Evolutionary conservation across 179 eudicot species (phyloP), one percentile per base, ranked within the genome.

Genomic region (Silene coronaria): DNA sequence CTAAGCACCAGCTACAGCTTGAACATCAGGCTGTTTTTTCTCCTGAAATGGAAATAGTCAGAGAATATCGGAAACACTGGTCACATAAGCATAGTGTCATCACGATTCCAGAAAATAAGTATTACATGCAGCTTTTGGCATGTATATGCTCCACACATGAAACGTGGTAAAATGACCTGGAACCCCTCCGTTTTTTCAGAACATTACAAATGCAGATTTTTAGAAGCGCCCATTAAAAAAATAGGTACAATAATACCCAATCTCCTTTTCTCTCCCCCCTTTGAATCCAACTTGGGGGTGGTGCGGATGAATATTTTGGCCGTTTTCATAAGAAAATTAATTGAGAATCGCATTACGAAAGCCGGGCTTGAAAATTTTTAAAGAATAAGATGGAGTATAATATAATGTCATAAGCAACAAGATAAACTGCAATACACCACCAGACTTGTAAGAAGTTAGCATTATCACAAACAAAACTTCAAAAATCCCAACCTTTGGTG

Each of bases 1-100:
- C 83, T 84, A 91, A 76, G 88, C 87, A 72, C 90, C 87, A 17
- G 93, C 91, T 57, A 87, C 84, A 81, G 93, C 86, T 85, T 87
- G 83, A 70, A 48, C 82, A 82, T 83, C 84, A 22, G 87, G 70
- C 80, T 81, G 93, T 51, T 82, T 78, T 70, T 80, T 86, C 59
- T 81, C 93, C 93, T 87, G 87, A 67, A 84, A 59, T 61, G 67
- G 24, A 59, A 66, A 45, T 71, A 46, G 59, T 63, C 59, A 77
- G 42, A 71, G 61, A 34, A 1, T 6, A 23, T 51, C 30, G 23
- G 71, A 26, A 67, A 66, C 42, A 72, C n/a, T 24, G 70, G 68
- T 45, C 61, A 16, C 34, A 14, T 13, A 75, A 4, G 48, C 45
- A 45, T 4, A 58, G 45, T 59, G 36, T 26, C 17, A 28, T 46